phyloP scores from a whole-genome alignment of 2,329 filamentous ascomycete genomes.

The Helicocarpus griseus region DNA sequence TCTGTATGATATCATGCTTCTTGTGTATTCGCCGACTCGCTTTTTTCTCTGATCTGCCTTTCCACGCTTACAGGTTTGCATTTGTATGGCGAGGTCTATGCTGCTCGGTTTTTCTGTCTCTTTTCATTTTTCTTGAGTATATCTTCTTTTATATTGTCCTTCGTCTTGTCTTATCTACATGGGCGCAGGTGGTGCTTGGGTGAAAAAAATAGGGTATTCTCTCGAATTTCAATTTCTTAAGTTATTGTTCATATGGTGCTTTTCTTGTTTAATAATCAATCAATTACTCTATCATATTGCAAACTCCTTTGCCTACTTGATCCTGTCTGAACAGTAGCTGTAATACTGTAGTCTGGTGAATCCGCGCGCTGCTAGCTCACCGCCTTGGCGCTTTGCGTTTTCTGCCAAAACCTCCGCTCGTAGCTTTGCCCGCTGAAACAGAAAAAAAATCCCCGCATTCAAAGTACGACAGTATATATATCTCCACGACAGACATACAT shows the following conservation, averaged over 20 bases:
- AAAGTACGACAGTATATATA: neutral
- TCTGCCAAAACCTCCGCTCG: neutral
- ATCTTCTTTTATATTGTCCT: slow-evolving; percentile 15
- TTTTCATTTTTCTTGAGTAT: slow-evolving; percentile 14
- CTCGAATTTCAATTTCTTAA: neutral
- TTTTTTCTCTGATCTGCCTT: neutral
- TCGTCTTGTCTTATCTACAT: slow-evolving; percentile 8
- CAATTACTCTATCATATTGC: neutral
- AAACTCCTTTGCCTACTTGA: neutral
- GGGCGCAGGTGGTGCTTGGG: slow-evolving; percentile 17
- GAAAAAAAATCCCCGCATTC: neutral
- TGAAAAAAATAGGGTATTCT: neutral
- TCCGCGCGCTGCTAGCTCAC: too few relatives aligned
- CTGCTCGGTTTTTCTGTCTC: slow-evolving; percentile 20
- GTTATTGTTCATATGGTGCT: neutral
- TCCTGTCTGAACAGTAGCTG: too few relatives aligned
- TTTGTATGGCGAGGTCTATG: slow-evolving; percentile 11
- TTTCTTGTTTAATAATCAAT: neutral
- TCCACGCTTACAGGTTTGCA: neutral
- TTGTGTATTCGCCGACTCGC: slow-evolving; percentile 8
- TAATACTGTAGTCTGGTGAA: too few relatives aligned
- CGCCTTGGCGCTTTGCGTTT: neutral
- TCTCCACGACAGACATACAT: neutral
- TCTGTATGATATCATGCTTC: slow-evolving; percentile 37
- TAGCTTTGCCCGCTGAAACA: neutral